Evolutionary conservation across 139 green algal genomes (phyloP).

Genomic region (Chloropicon primus): DNA sequence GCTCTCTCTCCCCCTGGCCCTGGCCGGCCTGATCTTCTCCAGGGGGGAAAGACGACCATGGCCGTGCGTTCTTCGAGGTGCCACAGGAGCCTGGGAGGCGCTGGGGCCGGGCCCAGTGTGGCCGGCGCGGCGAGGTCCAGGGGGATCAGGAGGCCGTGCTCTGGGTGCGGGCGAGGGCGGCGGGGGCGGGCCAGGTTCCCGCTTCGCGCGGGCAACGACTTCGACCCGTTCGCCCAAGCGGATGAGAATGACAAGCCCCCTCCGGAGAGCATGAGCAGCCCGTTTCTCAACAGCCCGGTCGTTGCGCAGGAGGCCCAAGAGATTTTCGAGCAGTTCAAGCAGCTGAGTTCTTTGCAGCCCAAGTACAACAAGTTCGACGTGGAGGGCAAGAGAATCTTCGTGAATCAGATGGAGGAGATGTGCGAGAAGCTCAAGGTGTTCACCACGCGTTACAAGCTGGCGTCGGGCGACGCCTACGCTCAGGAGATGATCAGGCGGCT

Average conservation of each 20-base stretch:
- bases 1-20: too few species aligned
- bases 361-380: neutral
- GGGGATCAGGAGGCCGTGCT: too few species aligned
- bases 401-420: constrained; percentile 1
- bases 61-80: too few species aligned
- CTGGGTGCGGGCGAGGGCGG: too few species aligned
- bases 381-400: neutral
- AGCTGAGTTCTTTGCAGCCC: neutral
- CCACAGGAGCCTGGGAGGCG: too few species aligned
- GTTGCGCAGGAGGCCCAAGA: neutral
- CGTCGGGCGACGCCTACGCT: neutral
- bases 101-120: too few species aligned
- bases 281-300: neutral
- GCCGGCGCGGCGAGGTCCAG: too few species aligned
- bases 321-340: constrained; percentile 3
- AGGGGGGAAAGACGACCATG: too few species aligned
- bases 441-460: constrained; percentile 1
- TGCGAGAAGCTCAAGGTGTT: constrained; percentile 1
- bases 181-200: too few species aligned
- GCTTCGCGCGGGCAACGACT: neutral
- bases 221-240: neutral
- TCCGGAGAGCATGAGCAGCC: neutral
- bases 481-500: neutral
- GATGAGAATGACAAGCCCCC: neutral
- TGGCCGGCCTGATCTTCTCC: too few species aligned